Base-by-base conservation (phyloP, 2,329 filamentous ascomycete species). In the Colletotrichum sp. region DNA sequence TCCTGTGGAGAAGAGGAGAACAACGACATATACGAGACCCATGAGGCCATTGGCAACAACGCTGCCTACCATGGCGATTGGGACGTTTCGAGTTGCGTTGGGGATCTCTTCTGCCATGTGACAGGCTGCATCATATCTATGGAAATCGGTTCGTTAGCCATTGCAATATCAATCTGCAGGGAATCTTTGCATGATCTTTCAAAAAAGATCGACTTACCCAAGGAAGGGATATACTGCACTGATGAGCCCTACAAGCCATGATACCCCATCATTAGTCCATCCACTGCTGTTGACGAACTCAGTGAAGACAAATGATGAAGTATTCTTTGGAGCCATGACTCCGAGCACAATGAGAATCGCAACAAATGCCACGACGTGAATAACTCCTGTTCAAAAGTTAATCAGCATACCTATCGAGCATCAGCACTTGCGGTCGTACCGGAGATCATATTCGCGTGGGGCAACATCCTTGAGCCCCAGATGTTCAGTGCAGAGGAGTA, bases 1-100 rank as follows among this genome's bases (percentile, higher is more conserved):
- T 1, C 86, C 86, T 0, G 87, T 82, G 0, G 83, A 85, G 78
- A 85, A 90, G 2, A 89, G 80, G 0, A 89, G 79, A 18, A 88
- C 79, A 64, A 87, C 81, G 28, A 81, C 81, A 72, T 85, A 88
- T 3, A 81, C 81, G 4, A 89, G 80, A 3, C 87, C 88, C 60
- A 89, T 83, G 2, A 89, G 68, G 0, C 87, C 87, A 55, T 89
- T 89, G 26, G 86, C 79, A 0, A 82, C 72, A 2, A 83, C 80
- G 21, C 81, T 82, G 4, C 82, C 81, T 0, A 84, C 77, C 82
- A 84, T 84, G 10, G 83, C 83, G 7, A 83, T 60, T 0, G 83
- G 83, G 0, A 84, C 82, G 18, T 83, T 83, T 0, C 81, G 79
- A 14, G 78, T 79, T 0, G 83, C 80, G 13, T 84, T 71, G 3